Percentiles rank a stretch among this genome's conserved stretches.
Evolutionary conservation across 768 basidiomycete genomes (phyloP).

Genomic region (Calvatia gigantea): DNA sequence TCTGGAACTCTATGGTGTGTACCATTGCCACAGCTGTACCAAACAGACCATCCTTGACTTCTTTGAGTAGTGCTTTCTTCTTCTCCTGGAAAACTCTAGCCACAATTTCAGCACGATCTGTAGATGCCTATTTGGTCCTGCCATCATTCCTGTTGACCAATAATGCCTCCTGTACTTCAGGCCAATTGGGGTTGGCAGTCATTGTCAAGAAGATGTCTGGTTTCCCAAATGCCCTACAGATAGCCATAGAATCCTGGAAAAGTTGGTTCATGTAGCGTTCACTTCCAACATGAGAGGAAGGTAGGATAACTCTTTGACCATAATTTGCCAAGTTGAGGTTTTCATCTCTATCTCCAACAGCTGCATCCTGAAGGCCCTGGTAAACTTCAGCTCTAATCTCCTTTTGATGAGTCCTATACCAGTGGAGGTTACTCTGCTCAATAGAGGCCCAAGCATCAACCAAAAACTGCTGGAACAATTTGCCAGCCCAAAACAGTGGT

Average conservation of each 20-base stretch:
- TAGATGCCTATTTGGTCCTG: background rate
- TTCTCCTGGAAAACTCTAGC: constrained; percentile 43
- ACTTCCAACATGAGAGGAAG: constrained; percentile 25
- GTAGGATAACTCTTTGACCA: constrained; percentile 27
- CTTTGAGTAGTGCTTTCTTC: constrained; percentile 29
- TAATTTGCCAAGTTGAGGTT: too few relatives aligned
- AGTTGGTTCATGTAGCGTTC: constrained; percentile 35
- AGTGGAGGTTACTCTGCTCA: constrained; percentile 37
- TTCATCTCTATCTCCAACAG: constrained; percentile 15
- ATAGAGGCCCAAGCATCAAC: constrained; percentile 42
- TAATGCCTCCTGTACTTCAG: constrained; percentile 28
- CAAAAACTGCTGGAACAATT: constrained; percentile 41
- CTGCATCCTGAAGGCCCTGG: constrained; percentile 7
- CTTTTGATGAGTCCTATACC: constrained; percentile 30
- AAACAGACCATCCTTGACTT: constrained; percentile 37
- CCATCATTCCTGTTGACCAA: too few relatives aligned
- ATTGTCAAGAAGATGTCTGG: constrained; percentile 46
- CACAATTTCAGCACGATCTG: constrained; percentile 45
- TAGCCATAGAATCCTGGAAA: constrained; percentile 41
- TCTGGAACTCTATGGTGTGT: constrained; percentile 57
- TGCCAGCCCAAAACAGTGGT: constrained; percentile 30
- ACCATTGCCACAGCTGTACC: constrained; percentile 40
- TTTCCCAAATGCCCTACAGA: constrained; percentile 29
- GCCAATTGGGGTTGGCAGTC: constrained; percentile 46
- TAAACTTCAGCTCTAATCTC: constrained; percentile 31